Evolutionary conservation across 2,329 filamentous ascomycete species (phyloP).

Genomic region (Cercospora canescens): DNA sequence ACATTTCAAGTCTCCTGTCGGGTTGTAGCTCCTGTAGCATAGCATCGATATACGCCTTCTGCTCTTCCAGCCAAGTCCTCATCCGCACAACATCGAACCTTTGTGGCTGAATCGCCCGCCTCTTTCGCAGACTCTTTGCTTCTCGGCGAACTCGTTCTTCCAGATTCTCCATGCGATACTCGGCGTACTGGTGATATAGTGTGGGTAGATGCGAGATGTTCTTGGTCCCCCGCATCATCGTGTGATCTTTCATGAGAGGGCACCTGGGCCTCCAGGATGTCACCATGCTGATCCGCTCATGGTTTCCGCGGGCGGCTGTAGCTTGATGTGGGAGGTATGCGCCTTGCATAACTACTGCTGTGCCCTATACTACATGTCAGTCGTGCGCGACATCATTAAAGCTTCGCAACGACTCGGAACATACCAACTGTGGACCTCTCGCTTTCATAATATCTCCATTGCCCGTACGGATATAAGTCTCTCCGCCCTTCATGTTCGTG

Average conservation of each 20-base stretch:
- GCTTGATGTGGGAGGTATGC: slow-evolving; percentile 67
- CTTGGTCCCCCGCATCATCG: slow-evolving; percentile 60
- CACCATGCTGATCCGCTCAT: slow-evolving; percentile 66
- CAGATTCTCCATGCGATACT: slow-evolving; percentile 64
- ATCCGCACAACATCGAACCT: neutral
- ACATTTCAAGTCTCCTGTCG: neutral
- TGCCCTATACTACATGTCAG: slow-evolving; percentile 47
- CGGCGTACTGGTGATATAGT: slow-evolving; percentile 61
- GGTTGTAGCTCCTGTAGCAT: neutral
- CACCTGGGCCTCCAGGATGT: slow-evolving; percentile 64
- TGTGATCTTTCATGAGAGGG: slow-evolving; percentile 58
- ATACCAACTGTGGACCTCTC: slow-evolving; percentile 49
- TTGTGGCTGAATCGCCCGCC: neutral
- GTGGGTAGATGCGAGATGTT: slow-evolving; percentile 58
- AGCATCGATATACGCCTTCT: slow-evolving; percentile 5
- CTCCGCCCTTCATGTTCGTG: slow-evolving; percentile 62
- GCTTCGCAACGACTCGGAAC: neutral
- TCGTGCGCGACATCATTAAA: neutral
- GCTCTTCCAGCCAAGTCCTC: slow-evolving; percentile 3
- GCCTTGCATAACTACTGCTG: slow-evolving; percentile 65
- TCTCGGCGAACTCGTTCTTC: slow-evolving; percentile 55
- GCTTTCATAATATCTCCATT: slow-evolving; percentile 59
- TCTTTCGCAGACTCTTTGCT: slow-evolving; percentile 12
- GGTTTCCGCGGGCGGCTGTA: slow-evolving; percentile 57
- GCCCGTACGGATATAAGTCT: slow-evolving; percentile 60